phyloP scores from a whole-genome alignment of 2,329 filamentous ascomycete species.

The Colletotrichum liaoningense region DNA sequence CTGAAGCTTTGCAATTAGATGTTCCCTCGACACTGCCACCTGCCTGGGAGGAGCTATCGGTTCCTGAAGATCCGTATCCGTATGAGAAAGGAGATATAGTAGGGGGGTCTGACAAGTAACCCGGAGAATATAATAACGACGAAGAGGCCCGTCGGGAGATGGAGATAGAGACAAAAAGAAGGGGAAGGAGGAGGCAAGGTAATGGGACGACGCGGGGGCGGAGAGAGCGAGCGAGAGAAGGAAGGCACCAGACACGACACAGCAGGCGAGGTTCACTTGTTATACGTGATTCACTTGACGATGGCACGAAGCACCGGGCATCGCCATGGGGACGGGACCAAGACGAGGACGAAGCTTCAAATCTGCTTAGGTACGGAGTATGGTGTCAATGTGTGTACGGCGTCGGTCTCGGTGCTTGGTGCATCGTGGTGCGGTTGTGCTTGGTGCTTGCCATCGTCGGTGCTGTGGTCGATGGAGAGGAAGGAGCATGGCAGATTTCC shows the following conservation, averaged over 20 bases:
- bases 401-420: background rate
- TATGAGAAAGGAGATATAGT: background rate
- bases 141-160: background rate
- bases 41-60: conserved; percentile 8
- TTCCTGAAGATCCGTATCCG: background rate
- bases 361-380: too few species aligned
- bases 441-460: background rate
- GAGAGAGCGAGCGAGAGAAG: background rate
- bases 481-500: background rate
- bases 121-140: background rate
- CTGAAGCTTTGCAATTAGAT: conserved; percentile 10
- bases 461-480: background rate
- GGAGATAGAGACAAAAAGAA: conserved; percentile 19
- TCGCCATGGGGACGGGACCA: background rate
- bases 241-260: background rate
- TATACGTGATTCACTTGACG: conserved; percentile 17
- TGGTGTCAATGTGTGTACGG: background rate
- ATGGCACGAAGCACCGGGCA: conserved; percentile 1
- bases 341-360: background rate
- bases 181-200: conserved; percentile 10
- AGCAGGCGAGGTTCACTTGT: conserved; percentile 8
- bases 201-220: background rate
- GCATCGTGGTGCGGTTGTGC: background rate
- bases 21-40: conserved; percentile 28
- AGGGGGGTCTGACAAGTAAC: background rate